A percentile compares a stretch with the other conserved stretches of the same genome.
Evolutionary conservation across 352 stramenopile species (phyloP).

Genomic region (Phytophthora ohioensis): DNA sequence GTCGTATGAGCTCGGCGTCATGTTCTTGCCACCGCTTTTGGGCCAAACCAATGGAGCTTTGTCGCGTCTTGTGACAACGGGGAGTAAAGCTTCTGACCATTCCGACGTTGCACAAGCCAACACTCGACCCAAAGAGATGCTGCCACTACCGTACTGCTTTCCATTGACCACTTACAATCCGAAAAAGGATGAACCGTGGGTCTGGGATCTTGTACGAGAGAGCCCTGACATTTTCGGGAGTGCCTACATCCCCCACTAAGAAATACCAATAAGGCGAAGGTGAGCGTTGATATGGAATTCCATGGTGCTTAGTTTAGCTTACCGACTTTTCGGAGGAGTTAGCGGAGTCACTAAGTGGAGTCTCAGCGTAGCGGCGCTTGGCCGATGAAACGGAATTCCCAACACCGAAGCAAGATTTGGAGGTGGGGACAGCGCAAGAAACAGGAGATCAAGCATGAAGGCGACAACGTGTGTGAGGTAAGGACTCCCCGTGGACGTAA

Average conservation of each 20-base stretch:
- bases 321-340: conserved; percentile 29
- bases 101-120: conserved; percentile 8
- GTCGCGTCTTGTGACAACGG: conserved; percentile 45
- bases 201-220: conserved; percentile 81
- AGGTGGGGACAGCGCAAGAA: neutral
- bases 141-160: conserved; percentile 76
- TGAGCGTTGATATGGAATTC: neutral
- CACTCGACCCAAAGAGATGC: conserved; percentile 21
- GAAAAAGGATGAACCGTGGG: conserved; percentile 78
- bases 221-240: conserved; percentile 75
- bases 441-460: conserved; percentile 28
- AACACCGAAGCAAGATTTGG: conserved; percentile 18
- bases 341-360: conserved; percentile 2
- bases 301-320: conserved; percentile 16
- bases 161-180: conserved; percentile 76
- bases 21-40: conserved; percentile 65
- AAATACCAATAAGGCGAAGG: conserved; percentile 2
- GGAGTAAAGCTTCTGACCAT: conserved; percentile 38
- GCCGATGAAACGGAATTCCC: conserved; percentile 30
- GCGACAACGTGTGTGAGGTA: conserved; percentile 43
- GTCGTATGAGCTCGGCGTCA: conserved; percentile 83
- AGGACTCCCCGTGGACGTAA: neutral
- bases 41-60: conserved; percentile 4
- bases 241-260: conserved; percentile 65
- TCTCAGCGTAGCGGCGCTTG: conserved; percentile 10